Conservation (phyloP, 1,284 basidiomycete species). For the Irpex lacteus region DNA sequence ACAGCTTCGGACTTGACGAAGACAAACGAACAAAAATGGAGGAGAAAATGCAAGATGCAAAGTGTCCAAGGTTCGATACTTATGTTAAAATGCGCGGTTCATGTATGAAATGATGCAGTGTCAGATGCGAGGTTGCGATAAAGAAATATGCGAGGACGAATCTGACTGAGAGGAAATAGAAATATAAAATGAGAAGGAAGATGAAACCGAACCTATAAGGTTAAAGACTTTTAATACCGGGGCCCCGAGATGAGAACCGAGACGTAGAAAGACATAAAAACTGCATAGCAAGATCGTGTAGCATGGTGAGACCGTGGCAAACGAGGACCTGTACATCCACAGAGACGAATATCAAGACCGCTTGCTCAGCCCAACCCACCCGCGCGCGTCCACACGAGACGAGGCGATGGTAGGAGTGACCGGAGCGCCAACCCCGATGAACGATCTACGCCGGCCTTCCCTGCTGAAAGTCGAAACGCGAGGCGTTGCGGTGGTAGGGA, state of each 20-base stretch:
- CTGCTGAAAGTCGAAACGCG: constrained; percentile 67
- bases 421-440: constrained; percentile 65
- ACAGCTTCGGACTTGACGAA: not conserved
- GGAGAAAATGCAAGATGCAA: constrained; percentile 15
- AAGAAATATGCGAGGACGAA: constrained; percentile 3
- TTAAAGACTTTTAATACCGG: constrained; percentile 12
- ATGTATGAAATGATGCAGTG: constrained; percentile 1
- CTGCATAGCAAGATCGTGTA: not conserved
- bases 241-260: not conserved
- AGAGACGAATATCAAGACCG: constrained; percentile 8
- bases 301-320: not conserved
- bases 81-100: constrained; percentile 13
- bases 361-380: constrained; percentile 60
- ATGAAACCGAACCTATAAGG: constrained; percentile 13
- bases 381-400: constrained; percentile 76
- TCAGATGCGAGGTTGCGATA: not conserved
- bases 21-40: not conserved
- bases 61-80: constrained; percentile 9
- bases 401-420: constrained; percentile 77
- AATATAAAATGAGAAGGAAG: not conserved
- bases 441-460: constrained; percentile 61
- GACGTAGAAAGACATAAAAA: not conserved
- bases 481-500: constrained; percentile 63
- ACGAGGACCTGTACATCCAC: too few species aligned
- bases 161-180: not conserved